Base-by-base conservation (phyloP, 2,329 filamentous ascomycete genomes). In the Fusarium foetens region DNA sequence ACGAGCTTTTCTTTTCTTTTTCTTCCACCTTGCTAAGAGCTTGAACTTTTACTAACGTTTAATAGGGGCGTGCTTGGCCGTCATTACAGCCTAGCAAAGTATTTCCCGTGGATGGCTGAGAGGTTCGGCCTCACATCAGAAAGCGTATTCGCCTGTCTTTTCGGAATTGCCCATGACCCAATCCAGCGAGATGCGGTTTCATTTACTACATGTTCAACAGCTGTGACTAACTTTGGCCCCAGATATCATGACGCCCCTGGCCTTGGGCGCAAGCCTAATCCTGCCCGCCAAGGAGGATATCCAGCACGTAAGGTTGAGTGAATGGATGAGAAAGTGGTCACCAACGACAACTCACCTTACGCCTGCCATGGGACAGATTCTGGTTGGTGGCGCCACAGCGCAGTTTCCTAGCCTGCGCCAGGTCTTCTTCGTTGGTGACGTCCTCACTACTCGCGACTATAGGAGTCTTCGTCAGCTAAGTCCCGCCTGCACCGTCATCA, bases 311-410 rank as follows among this genome's bases (percentile, higher is more conserved):
- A 91, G 43, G 41, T 35, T 76, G 6, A 92, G 92, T 8, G 94
- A 97, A 78, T 99, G 96, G 96, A 94, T 98, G 87, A 86, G 87
- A 58, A 89, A 92, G 58, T 89, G 93, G 78, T 84, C 87, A 61
- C 90, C 93, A 6, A 97, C 91, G 21, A 93, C 94, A 25, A 94
- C 92, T 17, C 96, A 98, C 81, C 84, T 98, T 42, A 99, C 96
- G 3, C 96, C 96, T 14, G 96, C 96, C 63, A 98, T 98, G 95
- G 95, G 95, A 61, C 94, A 98, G 76, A 96, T 98, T 68, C 84
- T 98, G 4, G 91, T 95, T n/a, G 95, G 94, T 46, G 94, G 93
- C 73, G 93, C 94, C 29, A 91, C 85, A 6, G 91, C 93, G 0
- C 82, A 93, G 73, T 97, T 98, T 77, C 67, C 67, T 70, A 27